Percentiles rank a stretch among this genome's conserved stretches.
phyloP scores from a whole-genome alignment of 225 moss, liverwort and hornwort species.

The Neckera pumila region DNA sequence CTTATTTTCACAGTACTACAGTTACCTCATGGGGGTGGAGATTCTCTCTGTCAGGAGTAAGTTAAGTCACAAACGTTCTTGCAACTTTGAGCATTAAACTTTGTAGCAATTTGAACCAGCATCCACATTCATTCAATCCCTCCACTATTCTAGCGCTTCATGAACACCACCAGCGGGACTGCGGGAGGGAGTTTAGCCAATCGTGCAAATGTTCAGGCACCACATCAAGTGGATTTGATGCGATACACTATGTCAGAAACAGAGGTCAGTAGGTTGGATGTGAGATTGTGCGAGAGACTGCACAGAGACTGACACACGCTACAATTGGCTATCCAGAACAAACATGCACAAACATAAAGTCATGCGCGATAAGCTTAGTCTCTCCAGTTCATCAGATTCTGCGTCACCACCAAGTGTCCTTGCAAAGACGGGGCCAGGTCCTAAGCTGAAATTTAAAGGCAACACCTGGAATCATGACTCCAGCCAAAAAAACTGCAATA shows the following conservation, averaged over 20 bases:
- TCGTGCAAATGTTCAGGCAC: neutral
- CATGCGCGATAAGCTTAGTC: neutral
- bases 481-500: neutral
- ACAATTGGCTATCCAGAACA: neutral
- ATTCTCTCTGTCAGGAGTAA: neutral
- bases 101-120: too few relatives aligned
- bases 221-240: neutral
- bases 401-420: neutral
- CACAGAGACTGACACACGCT: neutral
- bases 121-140: neutral
- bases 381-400: neutral
- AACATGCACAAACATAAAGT: neutral
- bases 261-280: neutral
- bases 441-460: neutral
- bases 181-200: neutral
- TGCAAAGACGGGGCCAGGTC: neutral
- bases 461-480: neutral
- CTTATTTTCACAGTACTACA: neutral
- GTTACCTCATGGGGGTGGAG: neutral
- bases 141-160: neutral
- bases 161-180: neutral
- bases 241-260: neutral
- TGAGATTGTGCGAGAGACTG: neutral
- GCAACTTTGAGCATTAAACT: neutral
- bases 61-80: neutral